A percentile compares a stretch with the other conserved stretches of the same genome.
Evolutionary conservation across 768 basidiomycete species (phyloP).

Genomic region (Termitomyces heimii): DNA sequence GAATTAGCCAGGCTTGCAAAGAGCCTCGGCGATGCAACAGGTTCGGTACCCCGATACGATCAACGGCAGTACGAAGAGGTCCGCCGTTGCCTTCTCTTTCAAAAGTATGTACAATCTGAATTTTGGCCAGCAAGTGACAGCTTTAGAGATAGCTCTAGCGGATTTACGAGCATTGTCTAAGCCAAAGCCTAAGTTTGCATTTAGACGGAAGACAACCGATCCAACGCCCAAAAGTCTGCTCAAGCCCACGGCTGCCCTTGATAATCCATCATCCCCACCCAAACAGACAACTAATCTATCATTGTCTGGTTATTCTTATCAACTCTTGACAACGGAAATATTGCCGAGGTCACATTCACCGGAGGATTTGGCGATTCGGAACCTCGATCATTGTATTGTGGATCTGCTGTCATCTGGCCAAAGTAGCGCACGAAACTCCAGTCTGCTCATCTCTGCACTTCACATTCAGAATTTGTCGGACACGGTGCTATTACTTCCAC

Average conservation of each 20-base stretch:
- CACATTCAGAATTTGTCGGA: constrained; percentile 58
- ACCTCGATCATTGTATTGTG: constrained; percentile 65
- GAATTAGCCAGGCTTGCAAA: constrained; percentile 58
- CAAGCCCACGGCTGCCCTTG: not conserved
- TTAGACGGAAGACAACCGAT: constrained; percentile 42
- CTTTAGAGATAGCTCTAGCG: constrained; percentile 51
- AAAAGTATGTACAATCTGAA: constrained; percentile 8
- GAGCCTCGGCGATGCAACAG: constrained; percentile 55
- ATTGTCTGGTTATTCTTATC: constrained; percentile 38
- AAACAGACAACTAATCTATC: constrained; percentile 26
- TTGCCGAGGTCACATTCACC: constrained; percentile 28
- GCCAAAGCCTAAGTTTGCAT: constrained; percentile 56
- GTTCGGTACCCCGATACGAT: constrained; percentile 65
- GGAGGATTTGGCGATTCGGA: constrained; percentile 58
- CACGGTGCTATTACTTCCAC: constrained; percentile 61
- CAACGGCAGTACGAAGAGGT: constrained; percentile 69
- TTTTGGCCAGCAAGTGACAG: constrained; percentile 54
- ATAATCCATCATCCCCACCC: not conserved
- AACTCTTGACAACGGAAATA: constrained; percentile 34
- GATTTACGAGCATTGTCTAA: constrained; percentile 36
- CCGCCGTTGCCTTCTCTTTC: constrained; percentile 16
- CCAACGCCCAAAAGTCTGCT: constrained; percentile 7
- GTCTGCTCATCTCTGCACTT: constrained; percentile 42
- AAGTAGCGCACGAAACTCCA: constrained; percentile 6
- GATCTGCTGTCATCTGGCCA: constrained; percentile 41